Conservation (phyloP, 805 yeast genomes). For the Suhomyces sp. region DNA sequence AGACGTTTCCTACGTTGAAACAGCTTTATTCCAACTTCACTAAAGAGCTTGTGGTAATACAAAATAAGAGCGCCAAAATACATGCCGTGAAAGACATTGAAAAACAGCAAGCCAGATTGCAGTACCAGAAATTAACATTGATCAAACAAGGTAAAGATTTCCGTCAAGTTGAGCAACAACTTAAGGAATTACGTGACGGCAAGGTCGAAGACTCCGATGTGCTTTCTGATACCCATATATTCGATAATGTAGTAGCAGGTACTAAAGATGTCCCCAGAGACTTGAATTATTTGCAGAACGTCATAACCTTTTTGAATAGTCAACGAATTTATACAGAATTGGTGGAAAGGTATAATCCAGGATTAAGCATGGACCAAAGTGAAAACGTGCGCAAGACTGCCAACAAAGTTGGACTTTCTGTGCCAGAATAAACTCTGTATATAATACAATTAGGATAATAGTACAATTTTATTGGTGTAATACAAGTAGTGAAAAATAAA, state of each 20-base stretch:
- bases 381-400: constrained; percentile 83
- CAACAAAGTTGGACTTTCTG: constrained; percentile 75
- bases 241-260: constrained; percentile 5
- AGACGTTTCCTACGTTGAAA: constrained; percentile 11
- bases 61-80: constrained; percentile 32
- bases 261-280: constrained; percentile 13
- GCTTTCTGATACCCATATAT: constrained; percentile 3
- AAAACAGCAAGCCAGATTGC: constrained; percentile 45
- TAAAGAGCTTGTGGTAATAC: constrained; percentile 39
- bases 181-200: constrained; percentile 12
- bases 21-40: constrained; percentile 24
- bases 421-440: constrained; percentile 23
- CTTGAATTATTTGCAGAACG: constrained; percentile 51
- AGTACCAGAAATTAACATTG: constrained; percentile 48
- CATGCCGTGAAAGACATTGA: constrained; percentile 41
- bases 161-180: constrained; percentile 29
- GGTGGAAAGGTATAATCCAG: constrained; percentile 84
- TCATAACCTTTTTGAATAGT: constrained; percentile 58
- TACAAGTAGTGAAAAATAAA: background rate
- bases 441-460: constrained; percentile 6
- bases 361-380: constrained; percentile 68
- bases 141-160: constrained; percentile 35
- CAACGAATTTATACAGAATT: constrained; percentile 78
- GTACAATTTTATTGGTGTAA: background rate
- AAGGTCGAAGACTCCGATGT: constrained; percentile 6